Evolutionary conservation across 2,329 filamentous ascomycete species (phyloP).

Genomic region (Ceratocystis variospora): DNA sequence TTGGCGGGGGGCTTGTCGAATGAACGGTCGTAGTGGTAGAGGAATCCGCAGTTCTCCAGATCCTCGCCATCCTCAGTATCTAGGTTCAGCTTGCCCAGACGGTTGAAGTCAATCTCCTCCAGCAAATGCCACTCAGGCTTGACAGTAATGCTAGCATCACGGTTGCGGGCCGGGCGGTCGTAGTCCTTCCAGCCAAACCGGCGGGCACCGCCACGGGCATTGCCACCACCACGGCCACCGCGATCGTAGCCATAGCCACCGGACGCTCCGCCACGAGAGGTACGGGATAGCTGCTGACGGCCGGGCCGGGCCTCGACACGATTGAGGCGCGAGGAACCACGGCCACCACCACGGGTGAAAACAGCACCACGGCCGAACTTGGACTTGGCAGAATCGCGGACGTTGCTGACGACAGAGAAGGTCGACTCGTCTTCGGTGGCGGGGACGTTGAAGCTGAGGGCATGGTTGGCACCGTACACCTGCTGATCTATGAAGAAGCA

Average conservation of each 20-base stretch:
- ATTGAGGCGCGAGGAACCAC: conserved; percentile 53
- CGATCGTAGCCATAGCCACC: conserved; percentile 46
- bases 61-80: conserved; percentile 93
- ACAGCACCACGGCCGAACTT: conserved; percentile 82
- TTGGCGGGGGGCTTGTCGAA: conserved; percentile 92
- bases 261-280: conserved; percentile 53
- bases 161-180: conserved; percentile 93
- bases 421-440: conserved; percentile 88
- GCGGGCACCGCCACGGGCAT: conserved; percentile 55
- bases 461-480: conserved; percentile 83
- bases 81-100: conserved; percentile 86
- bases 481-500: conserved; percentile 60
- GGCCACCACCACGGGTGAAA: conserved; percentile 74
- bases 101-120: conserved; percentile 97
- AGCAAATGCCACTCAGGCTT: conserved; percentile 90
- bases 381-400: conserved; percentile 69
- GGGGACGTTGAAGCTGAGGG: conserved; percentile 77
- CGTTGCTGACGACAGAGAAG: conserved; percentile 97
- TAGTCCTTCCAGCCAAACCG: conserved; percentile 98
- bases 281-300: conserved; percentile 52
- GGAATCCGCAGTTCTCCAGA: conserved; percentile 86
- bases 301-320: conserved; percentile 49
- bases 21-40: conserved; percentile 93
- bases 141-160: conserved; percentile 90
- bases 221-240: conserved; percentile 48